These are phyloP conservation scores for Podaxis carcinomalis DNA, from an alignment of 768 basidiomycete genomes.

Conservation along the genomic window DNA sequence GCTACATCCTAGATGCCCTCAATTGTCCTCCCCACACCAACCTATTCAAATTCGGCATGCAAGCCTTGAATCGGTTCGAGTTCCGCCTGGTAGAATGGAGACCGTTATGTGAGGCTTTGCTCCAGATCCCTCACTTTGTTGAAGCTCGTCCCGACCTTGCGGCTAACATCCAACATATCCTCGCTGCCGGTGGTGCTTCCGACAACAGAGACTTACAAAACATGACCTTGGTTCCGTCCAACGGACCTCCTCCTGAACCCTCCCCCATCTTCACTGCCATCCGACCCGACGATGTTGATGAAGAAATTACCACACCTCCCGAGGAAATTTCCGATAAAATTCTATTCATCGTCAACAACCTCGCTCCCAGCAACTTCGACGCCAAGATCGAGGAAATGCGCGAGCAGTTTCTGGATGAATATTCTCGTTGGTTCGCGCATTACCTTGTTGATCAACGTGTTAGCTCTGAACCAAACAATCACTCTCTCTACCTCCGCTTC, in stretches of 20 bases:
- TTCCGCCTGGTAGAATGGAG: slow-evolving; percentile 87
- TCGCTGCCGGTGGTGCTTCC: slow-evolving; percentile 43
- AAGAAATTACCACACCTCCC: slow-evolving; percentile 62
- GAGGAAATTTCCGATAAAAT: slow-evolving; percentile 92
- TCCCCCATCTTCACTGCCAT: slow-evolving; percentile 73
- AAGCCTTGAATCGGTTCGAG: slow-evolving; percentile 87
- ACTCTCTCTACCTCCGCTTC: slow-evolving; percentile 90
- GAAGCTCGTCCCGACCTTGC: slow-evolving; percentile 83
- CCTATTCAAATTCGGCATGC: slow-evolving; percentile 91
- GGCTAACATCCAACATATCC: slow-evolving; percentile 63
- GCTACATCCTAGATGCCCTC: slow-evolving; percentile 93
- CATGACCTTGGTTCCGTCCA: slow-evolving; percentile 12
- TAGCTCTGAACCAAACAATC: slow-evolving; percentile 96
- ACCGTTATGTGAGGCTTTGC: slow-evolving; percentile 83
- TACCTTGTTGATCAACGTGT: slow-evolving; percentile 96
- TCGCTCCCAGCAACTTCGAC: slow-evolving; percentile 92
- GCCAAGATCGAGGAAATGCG: slow-evolving; percentile 83
- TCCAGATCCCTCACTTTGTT: slow-evolving; percentile 81
- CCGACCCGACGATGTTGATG: slow-evolving; percentile 62
- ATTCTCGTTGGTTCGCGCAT: slow-evolving; percentile 95
- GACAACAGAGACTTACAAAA: slow-evolving; percentile 37
- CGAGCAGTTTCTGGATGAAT: slow-evolving; percentile 74
- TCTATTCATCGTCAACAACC: slow-evolving; percentile 96
- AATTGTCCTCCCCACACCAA: slow-evolving; percentile 89
- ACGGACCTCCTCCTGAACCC: slow-evolving; percentile 26